A percentile compares a stretch with the other conserved stretches of the same genome.
Evolutionary conservation across 345 rosid species (phyloP).

Genomic region (Salix caprea): DNA sequence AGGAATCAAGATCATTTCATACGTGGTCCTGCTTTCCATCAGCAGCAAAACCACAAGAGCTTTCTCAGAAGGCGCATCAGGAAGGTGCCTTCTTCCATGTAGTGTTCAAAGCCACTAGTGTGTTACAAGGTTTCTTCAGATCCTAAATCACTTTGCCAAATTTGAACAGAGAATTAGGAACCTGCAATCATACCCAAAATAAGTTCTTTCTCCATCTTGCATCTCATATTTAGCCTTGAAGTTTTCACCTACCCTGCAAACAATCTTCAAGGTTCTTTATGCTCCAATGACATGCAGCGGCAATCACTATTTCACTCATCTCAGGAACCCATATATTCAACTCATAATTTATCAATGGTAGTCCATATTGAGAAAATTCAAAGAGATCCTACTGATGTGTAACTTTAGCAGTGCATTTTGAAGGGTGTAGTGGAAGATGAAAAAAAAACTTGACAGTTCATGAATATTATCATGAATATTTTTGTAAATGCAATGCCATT

Average conservation of each 20-base stretch:
- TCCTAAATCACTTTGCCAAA: neutral
- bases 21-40: neutral
- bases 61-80: constrained; percentile 2
- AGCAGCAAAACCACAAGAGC: neutral
- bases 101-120: neutral
- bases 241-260: neutral
- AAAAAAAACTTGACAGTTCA: neutral
- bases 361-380: neutral
- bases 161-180: neutral
- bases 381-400: neutral
- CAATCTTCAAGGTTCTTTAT: neutral
- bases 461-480: neutral
- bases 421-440: neutral
- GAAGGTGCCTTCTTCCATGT: neutral
- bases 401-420: neutral
- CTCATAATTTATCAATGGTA: neutral
- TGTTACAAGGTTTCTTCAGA: neutral
- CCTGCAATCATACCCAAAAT: neutral
- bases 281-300: neutral
- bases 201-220: neutral
- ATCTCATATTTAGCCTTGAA: neutral
- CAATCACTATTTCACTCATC: neutral
- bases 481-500: neutral
- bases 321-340: neutral
- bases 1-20: neutral